Conservation (phyloP, 352 stramenopile genomes). For the Pythium monospermum region DNA sequence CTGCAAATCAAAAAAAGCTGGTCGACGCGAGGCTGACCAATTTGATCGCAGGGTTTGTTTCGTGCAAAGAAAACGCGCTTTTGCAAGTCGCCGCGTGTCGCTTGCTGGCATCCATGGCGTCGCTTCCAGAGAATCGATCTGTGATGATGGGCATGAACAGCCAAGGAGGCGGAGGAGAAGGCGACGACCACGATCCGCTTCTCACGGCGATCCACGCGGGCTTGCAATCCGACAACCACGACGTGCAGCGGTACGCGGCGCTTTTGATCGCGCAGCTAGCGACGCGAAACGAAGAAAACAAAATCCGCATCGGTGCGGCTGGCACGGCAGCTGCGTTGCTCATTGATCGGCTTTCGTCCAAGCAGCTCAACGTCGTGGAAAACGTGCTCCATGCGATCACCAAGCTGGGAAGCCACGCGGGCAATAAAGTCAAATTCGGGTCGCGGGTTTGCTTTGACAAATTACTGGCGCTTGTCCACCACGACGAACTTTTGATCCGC, state of each 20-base stretch:
- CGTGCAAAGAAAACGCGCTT: not conserved
- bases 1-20: constrained; percentile 47
- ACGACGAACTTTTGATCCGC: constrained; percentile 56
- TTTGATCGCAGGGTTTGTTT: constrained; percentile 34
- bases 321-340: constrained; percentile 35
- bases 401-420: constrained; percentile 63
- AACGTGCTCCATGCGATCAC: constrained; percentile 61
- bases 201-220: constrained; percentile 29
- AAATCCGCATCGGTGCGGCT: constrained; percentile 47
- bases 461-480: constrained; percentile 51
- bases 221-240: constrained; percentile 47
- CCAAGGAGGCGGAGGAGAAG: too few species aligned
- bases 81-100: constrained; percentile 32
- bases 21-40: constrained; percentile 21
- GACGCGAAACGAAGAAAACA: constrained; percentile 61
- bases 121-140: constrained; percentile 40
- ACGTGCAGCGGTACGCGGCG: constrained; percentile 51
- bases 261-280: constrained; percentile 51
- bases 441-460: constrained; percentile 73
- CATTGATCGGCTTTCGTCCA: constrained; percentile 61
- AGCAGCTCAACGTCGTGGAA: constrained; percentile 59
- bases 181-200: too few species aligned
- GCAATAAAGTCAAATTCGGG: constrained; percentile 77
- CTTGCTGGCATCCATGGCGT: constrained; percentile 42
- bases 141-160: constrained; percentile 34